A percentile compares a stretch with the other conserved stretches of the same genome.
Evolutionary conservation across 2,329 filamentous ascomycete genomes (phyloP).

Genomic region (Stachybotrys chlorohalonatus): DNA sequence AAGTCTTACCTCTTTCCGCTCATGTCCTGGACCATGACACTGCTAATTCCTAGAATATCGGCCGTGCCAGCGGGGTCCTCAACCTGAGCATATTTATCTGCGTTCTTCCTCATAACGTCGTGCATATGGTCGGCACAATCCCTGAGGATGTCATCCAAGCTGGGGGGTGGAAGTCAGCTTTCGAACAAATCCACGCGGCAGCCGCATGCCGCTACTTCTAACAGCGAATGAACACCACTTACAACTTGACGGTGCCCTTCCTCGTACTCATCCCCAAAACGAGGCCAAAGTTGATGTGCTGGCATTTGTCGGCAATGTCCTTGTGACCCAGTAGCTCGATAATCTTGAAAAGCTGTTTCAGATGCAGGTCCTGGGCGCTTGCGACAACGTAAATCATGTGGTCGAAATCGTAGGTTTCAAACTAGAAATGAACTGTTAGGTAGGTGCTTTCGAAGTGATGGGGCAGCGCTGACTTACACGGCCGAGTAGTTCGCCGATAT

Average conservation of each 20-base stretch:
- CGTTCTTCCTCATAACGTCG: constrained; percentile 88
- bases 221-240: constrained; percentile 1
- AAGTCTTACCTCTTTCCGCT: constrained; percentile 69
- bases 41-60: constrained; percentile 84
- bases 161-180: not conserved
- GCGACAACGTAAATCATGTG: constrained; percentile 76
- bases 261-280: constrained; percentile 63
- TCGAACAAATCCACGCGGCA: not conserved
- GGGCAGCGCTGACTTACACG: constrained; percentile 24
- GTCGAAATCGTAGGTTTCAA: constrained; percentile 58
- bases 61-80: constrained; percentile 73
- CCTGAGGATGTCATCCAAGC: constrained; percentile 29
- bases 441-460: not conserved
- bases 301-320: constrained; percentile 58
- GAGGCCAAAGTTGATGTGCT: constrained; percentile 70
- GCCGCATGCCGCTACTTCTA: not conserved
- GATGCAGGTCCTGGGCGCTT: constrained; percentile 61
- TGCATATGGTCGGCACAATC: constrained; percentile 94
- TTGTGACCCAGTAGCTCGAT: constrained; percentile 61
- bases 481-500: constrained; percentile 65
- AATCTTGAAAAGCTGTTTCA: constrained; percentile 69
- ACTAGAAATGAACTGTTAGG: not conserved
- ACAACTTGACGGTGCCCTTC: constrained; percentile 65
- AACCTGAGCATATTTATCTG: constrained; percentile 83
- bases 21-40: constrained; percentile 98